Evolutionary conservation across 2,329 filamentous ascomycete species (phyloP).

Genomic region (Xylariaceae sp.): DNA sequence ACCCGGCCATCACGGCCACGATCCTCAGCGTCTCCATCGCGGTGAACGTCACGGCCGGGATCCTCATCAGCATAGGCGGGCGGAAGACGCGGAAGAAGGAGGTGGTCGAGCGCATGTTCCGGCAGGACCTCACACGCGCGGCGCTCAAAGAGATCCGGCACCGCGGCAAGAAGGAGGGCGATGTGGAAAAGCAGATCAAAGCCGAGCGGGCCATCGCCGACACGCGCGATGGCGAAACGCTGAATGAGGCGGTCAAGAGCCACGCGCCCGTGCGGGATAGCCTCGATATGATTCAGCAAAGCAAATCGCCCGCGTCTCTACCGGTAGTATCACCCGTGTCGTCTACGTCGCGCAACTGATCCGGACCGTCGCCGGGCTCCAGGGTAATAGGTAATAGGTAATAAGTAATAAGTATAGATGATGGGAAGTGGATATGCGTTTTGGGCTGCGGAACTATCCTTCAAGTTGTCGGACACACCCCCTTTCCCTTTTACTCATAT

Average conservation of each 20-base stretch:
- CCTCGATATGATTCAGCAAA: slow-evolving; percentile 5
- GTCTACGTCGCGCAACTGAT: slow-evolving; percentile 1
- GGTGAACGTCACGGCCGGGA: slow-evolving; percentile 70
- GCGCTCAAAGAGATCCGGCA: slow-evolving; percentile 45
- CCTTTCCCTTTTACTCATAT: too few species aligned
- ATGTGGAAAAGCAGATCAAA: slow-evolving; percentile 27
- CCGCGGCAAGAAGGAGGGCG: slow-evolving; percentile 42
- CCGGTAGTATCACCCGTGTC: not conserved
- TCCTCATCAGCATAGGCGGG: slow-evolving; percentile 74
- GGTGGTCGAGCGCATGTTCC: slow-evolving; percentile 69
- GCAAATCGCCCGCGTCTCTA: not conserved
- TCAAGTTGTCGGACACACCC: too few species aligned
- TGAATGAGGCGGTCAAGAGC: slow-evolving; percentile 23
- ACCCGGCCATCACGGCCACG: slow-evolving; percentile 69
- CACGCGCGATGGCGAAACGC: slow-evolving; percentile 27
- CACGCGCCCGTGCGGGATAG: slow-evolving; percentile 21
- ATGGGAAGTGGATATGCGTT: too few species aligned
- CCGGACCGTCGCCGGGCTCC: too few species aligned
- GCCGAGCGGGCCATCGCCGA: slow-evolving; percentile 28
- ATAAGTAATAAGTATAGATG: too few species aligned
- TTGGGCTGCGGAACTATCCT: too few species aligned
- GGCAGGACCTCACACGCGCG: slow-evolving; percentile 67
- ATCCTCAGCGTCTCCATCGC: slow-evolving; percentile 77
- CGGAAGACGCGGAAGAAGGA: slow-evolving; percentile 79
- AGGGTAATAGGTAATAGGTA: too few species aligned